These are phyloP conservation scores for Aspergillus sp. DNA, from an alignment of 2,329 filamentous ascomycete genomes.

Conservation along the genomic window DNA sequence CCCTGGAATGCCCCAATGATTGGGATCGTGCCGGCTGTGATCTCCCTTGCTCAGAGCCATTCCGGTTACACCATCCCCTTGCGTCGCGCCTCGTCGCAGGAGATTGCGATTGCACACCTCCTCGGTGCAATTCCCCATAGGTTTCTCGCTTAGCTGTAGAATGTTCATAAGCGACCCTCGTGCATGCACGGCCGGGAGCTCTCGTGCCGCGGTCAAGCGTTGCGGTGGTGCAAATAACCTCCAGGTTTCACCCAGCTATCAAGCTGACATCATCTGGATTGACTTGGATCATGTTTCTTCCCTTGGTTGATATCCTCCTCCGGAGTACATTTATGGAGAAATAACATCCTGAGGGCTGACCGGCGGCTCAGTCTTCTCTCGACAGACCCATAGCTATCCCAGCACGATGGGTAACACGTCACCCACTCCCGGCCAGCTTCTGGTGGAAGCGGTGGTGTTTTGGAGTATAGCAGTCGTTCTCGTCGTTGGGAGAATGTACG, in stretches of 20 bases:
- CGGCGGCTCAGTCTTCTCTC: not conserved
- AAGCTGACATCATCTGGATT: not conserved
- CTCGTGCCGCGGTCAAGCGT: not conserved
- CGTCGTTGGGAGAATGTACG: constrained; percentile 30
- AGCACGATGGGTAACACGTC: constrained; percentile 28
- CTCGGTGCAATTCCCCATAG: not conserved
- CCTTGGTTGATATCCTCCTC: not conserved
- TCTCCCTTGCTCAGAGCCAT: constrained; percentile 8
- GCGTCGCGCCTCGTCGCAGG: not conserved
- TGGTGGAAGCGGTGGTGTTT: constrained; percentile 29
- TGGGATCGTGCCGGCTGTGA: not conserved
- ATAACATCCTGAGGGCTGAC: not conserved
- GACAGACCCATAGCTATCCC: not conserved
- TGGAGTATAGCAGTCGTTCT: constrained; percentile 30
- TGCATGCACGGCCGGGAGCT: not conserved
- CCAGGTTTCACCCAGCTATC: not conserved
- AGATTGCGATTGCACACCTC: not conserved
- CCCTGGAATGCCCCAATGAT: not conserved
- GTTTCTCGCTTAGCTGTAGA: not conserved
- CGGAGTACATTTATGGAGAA: not conserved
- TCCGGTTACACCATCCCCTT: constrained; percentile 5
- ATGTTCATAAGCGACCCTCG: not conserved
- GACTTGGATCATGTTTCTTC: not conserved
- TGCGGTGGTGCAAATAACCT: not conserved
- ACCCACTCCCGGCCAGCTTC: constrained; percentile 27